Evolutionary conservation across 2,329 filamentous ascomycete genomes (phyloP).

Genomic region (Phialophora tarda): DNA sequence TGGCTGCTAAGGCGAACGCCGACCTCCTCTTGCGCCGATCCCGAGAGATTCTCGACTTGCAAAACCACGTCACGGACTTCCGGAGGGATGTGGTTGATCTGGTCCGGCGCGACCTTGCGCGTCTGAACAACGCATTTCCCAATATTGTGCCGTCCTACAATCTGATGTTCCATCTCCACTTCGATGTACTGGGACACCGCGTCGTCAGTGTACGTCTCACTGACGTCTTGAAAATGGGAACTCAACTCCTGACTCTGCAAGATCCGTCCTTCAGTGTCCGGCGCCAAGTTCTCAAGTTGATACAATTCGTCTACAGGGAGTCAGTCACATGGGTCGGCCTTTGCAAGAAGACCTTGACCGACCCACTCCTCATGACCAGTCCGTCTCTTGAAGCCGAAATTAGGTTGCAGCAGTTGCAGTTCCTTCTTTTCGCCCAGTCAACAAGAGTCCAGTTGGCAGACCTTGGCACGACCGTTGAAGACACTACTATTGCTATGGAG

Average conservation of each 20-base stretch:
- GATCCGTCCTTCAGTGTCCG: constrained; percentile 39
- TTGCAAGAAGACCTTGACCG: constrained; percentile 30
- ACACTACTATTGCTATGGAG: neutral
- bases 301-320: constrained; percentile 29
- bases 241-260: constrained; percentile 28
- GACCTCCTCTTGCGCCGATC: constrained; percentile 36
- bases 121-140: constrained; percentile 32
- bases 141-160: constrained; percentile 39
- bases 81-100: constrained; percentile 36
- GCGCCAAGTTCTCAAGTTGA: constrained; percentile 35
- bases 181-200: constrained; percentile 39
- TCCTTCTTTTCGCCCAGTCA: constrained; percentile 30
- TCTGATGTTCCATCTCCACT: constrained; percentile 39
- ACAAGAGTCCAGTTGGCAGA: constrained; percentile 3
- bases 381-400: constrained; percentile 40
- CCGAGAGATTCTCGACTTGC: constrained; percentile 35
- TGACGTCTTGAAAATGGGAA: constrained; percentile 37
- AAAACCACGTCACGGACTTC: constrained; percentile 32
- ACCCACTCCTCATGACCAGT: constrained; percentile 23
- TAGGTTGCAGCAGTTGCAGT: constrained; percentile 37
- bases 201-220: constrained; percentile 34
- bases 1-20: constrained; percentile 38
- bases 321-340: constrained; percentile 26
- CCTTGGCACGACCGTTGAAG: neutral
- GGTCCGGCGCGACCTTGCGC: constrained; percentile 33